Evolutionary conservation across 164 flowering plant genomes (phyloP), one percentile per base, ranked within the genome.

Genomic region (Sedum album): DNA sequence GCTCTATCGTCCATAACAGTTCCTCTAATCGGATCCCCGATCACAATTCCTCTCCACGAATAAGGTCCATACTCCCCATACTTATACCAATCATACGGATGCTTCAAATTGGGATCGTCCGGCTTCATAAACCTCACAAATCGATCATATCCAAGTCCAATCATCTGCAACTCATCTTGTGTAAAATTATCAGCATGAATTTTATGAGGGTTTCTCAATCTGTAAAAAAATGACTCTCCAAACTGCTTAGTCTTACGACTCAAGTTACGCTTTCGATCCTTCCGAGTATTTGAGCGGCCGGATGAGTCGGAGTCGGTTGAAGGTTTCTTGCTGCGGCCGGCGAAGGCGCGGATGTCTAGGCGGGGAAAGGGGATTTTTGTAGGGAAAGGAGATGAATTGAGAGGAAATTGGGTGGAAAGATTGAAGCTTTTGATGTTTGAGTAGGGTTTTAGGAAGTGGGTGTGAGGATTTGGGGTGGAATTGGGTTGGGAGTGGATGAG

Each of bases 1-100:
- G 88, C 98, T 0, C 85, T 31, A 69, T 91, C 93, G 31, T 94
- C 97, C 1, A 88, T 72, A 39, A 88, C 60, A 21, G 87, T 61
- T 2, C 97, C 97, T 0, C 85, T 82, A 71, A 94, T 73, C 0
- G 97, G 98, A 39, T 91, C 95, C 0, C 98, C 97, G 0, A 91
- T 72, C 2, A 94, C 97, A 6, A 94, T 77, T 1, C 97, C 97
- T 0, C 95, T 84, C 98, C 97, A 94, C 6, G 89, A 84, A 70
- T 88, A 94, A 0, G 98, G 98, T 20, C 98, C 98, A 36, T 68
- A 89, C 42, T 91, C 82, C 5, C 98, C 98, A 64, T 94, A 94
- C 81, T 91, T 91, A 82, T 88, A 94, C 98, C 97, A 94, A 66
- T 94, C 98, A 60, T 85, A 71, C 0, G 97, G 98, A 76, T 94